Conservation (phyloP, 177 flowering plant genomes). For the Tripterygium wilfordii region DNA sequence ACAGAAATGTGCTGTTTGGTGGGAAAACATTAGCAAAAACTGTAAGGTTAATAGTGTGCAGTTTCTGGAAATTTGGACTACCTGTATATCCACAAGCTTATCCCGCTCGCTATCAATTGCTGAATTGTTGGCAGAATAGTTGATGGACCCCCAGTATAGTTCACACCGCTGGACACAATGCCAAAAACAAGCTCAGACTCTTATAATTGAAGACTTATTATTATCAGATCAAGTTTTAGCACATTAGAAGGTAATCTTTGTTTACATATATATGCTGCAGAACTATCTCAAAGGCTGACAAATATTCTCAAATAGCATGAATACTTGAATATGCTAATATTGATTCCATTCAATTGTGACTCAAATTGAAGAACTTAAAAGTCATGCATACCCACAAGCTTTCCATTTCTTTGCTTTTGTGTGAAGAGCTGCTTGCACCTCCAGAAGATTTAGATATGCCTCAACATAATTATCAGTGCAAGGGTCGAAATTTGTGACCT, state of each 20-base stretch:
- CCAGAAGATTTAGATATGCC: constrained; percentile 36
- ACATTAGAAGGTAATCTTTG: no score
- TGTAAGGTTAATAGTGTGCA: background rate
- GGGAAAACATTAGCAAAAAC: background rate
- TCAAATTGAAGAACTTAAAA: background rate
- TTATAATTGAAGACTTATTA: no score
- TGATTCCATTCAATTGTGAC: background rate
- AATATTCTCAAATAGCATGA: no score
- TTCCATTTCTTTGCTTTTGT: constrained; percentile 32
- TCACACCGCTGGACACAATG: background rate
- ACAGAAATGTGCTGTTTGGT: background rate
- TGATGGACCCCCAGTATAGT: constrained; percentile 24
- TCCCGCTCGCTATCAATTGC: constrained; percentile 24
- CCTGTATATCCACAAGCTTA: constrained; percentile 42
- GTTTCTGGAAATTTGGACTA: constrained; percentile 2
- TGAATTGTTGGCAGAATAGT: constrained; percentile 30
- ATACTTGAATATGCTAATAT: background rate
- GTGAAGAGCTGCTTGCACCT: constrained; percentile 55
- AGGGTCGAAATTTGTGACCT: constrained; percentile 37
- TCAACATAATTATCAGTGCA: constrained; percentile 29
- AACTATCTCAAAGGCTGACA: no score
- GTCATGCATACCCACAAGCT: constrained; percentile 31
- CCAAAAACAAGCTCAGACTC: background rate
- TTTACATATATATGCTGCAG: no score
- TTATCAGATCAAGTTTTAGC: no score